Percentiles rank a stretch among this genome's conserved stretches.
These are phyloP conservation scores for Magnusiomyces ingens DNA, from an alignment of 1,139 yeast genomes.

Conservation along the genomic window DNA sequence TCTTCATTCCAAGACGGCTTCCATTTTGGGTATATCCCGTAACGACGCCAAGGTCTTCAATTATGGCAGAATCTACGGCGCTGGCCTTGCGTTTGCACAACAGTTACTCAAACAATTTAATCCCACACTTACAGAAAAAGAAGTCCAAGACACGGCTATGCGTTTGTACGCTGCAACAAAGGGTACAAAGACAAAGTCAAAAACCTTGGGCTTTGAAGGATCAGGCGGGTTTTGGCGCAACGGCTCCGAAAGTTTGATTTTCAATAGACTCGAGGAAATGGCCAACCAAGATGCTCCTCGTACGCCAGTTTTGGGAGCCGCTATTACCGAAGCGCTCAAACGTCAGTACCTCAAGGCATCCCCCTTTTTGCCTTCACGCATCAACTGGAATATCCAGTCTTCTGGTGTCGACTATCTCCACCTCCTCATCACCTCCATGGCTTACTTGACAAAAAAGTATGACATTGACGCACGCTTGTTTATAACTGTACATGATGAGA, in stretches of 20 bases:
- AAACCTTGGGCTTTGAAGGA: constrained; percentile 15
- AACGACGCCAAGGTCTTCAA: constrained; percentile 92
- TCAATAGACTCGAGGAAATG: constrained; percentile 79
- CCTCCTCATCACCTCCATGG: constrained; percentile 79
- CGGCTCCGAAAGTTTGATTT: constrained; percentile 89
- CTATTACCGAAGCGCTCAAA: constrained; percentile 80
- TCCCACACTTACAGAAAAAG: constrained; percentile 56
- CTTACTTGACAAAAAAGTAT: constrained; percentile 61
- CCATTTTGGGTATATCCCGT: constrained; percentile 79
- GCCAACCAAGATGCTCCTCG: constrained; percentile 79
- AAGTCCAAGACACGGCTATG: constrained; percentile 63
- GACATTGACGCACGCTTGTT: constrained; percentile 70
- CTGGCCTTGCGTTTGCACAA: constrained; percentile 87
- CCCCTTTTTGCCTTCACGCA: constrained; percentile 76
- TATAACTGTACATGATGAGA: constrained; percentile 92
- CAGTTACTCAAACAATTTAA: constrained; percentile 77
- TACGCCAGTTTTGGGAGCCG: constrained; percentile 91
- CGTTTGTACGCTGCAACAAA: constrained; percentile 74
- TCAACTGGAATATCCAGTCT: constrained; percentile 97
- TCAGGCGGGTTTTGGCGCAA: constrained; percentile 63
- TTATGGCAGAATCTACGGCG: constrained; percentile 96
- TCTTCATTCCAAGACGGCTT: constrained; percentile 89
- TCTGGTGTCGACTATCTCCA: constrained; percentile 97
- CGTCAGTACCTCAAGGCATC: constrained; percentile 58
- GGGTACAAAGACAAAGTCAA: constrained; percentile 46